Base-by-base conservation (phyloP, 2,329 filamentous ascomycete genomes). In the Neonectria magnoliae region DNA sequence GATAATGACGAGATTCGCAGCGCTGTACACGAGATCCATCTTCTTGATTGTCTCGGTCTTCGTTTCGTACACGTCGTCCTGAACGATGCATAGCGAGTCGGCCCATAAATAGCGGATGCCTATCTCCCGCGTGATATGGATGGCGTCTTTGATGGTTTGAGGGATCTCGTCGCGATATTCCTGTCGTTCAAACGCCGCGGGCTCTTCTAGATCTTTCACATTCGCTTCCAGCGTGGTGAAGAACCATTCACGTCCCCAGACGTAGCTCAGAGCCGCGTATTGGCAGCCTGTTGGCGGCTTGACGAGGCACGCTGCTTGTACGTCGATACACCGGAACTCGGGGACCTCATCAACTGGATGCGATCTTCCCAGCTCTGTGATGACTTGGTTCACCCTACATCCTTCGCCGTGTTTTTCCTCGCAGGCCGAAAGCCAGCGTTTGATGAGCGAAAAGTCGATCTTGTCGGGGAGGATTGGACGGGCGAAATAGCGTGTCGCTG, bases 1-100 rank as follows among this genome's bases (percentile, higher is more conserved):
- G n/a, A 44, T 20, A 9, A 44, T 44, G n/a, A 44, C 41, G 9
- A 44, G 18, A 18, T 20, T 20, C 18, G 41, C 41, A 9, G 41
- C 41, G 9, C 41, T 20, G 18, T 44, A 44, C 8, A 44, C 18
- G 4, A 44, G 41, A 11, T 44, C 41, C 41, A 44, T 44, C 41
- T 44, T 44, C 18, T 44, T 44, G 41, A 44, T 44, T 9, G 41
- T 44, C 11, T 11, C 41, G 9, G 41, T 4, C 7, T 44, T 44
- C 18, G n/a, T 44, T 11, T 44, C 41, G 2, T 18, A 22, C 33
- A 36, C 33, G 18, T 51, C 42, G 2, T 63, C 62, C 14, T 66
- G 64, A 3, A 65, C n/a, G n/a, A 66, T 66, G 6, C 61, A 66
- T 1, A 66, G 18, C 2, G 64, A 65, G 27, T 66, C 61, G 4